Conservation (phyloP, 768 basidiomycete genomes). For the Epithele typhae region DNA sequence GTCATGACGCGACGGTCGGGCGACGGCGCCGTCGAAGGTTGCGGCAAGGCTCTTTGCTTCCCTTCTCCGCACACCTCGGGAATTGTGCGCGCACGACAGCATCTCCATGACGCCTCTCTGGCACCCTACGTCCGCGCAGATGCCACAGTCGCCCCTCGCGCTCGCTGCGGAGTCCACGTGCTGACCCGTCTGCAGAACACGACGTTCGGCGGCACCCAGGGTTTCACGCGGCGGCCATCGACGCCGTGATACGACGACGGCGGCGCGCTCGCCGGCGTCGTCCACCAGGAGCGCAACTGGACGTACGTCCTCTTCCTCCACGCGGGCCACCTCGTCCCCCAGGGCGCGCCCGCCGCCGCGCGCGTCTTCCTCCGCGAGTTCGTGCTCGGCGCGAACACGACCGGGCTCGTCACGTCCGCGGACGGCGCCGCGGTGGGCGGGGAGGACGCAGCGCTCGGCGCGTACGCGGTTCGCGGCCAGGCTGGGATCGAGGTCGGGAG, state of each 20-base stretch:
- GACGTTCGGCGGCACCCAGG: conserved; percentile 73
- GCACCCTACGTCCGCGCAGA: no score
- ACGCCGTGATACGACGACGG: conserved; percentile 64
- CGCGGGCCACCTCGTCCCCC: conserved; percentile 38
- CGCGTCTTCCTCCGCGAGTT: conserved; percentile 64
- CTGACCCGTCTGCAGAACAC: conserved; percentile 49
- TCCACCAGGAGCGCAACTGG: conserved; percentile 71
- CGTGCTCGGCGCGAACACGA: conserved; percentile 55
- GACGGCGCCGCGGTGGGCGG: conserved; percentile 43
- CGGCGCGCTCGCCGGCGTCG: conserved; percentile 58
- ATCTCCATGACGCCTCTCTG: no score
- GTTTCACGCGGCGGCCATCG: conserved; percentile 64
- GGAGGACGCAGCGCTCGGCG: conserved; percentile 41
- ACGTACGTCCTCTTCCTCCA: conserved; percentile 35
- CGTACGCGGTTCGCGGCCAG: conserved; percentile 46
- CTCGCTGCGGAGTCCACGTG: not conserved
- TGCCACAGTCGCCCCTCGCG: not conserved
- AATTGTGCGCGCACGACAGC: no score
- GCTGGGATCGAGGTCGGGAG: conserved; percentile 55
- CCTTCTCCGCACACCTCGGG: no score
- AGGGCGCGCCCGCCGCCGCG: conserved; percentile 37
- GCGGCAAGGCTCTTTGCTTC: no score
- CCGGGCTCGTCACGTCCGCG: conserved; percentile 46
- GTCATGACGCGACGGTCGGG: no score
- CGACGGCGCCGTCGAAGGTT: no score